phyloP scores from a whole-genome alignment of 768 basidiomycete species.

The Leccinum truebloodii region DNA sequence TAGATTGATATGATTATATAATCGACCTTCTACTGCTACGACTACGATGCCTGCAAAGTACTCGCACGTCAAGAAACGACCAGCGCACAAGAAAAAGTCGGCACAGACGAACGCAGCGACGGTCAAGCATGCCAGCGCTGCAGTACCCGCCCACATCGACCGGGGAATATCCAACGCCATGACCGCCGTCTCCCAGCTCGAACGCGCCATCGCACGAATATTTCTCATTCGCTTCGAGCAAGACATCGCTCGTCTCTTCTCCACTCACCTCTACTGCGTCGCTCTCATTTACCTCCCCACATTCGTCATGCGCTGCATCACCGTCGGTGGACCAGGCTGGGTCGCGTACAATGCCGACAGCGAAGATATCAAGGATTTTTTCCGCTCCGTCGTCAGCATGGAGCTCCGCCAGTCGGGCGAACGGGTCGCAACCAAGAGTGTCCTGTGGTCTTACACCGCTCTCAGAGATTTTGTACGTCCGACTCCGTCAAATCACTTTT shows the following conservation, averaged over 20 bases:
- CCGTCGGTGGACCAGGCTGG: constrained; percentile 67
- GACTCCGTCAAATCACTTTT: background rate
- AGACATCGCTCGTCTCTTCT: constrained; percentile 74
- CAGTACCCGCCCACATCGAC: constrained; percentile 51
- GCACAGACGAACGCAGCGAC: background rate
- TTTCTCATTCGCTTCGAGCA: constrained; percentile 71
- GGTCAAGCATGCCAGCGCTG: background rate
- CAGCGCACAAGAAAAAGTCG: constrained; percentile 48
- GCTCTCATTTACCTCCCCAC: constrained; percentile 68
- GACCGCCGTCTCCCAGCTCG: constrained; percentile 63
- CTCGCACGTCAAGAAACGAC: constrained; percentile 71
- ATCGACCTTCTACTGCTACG: background rate
- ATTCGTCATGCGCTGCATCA: constrained; percentile 63
- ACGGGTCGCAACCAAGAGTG: constrained; percentile 76
- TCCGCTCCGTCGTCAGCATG: constrained; percentile 69
- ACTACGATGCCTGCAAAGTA: constrained; percentile 65
- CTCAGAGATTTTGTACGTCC: constrained; percentile 68
- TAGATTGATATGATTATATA: background rate
- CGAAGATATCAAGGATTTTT: constrained; percentile 76
- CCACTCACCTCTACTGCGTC: constrained; percentile 64
- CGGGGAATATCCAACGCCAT: constrained; percentile 55
- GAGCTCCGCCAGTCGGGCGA: constrained; percentile 78
- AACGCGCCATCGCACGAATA: constrained; percentile 67
- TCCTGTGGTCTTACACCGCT: constrained; percentile 79
- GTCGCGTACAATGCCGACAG: constrained; percentile 63